Base-by-base conservation (phyloP, 208 protist genomes). In the Spongospora subterranea region DNA sequence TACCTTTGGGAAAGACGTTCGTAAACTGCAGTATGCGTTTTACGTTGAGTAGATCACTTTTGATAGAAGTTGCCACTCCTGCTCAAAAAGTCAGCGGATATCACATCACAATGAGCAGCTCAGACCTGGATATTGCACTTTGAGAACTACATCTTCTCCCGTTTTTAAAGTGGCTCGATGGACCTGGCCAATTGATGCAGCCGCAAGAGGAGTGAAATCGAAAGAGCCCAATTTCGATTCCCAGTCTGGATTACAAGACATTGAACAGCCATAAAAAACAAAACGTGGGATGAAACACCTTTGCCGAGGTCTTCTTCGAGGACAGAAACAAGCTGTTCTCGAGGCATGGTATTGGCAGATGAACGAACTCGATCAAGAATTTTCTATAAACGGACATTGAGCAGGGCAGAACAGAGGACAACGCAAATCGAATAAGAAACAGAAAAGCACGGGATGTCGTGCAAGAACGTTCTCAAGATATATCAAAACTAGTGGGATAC, bases 131-230 rank as follows among this genome's bases (percentile, higher is more conserved):
- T 94, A 96, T 88, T 96, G 96, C 40, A 97, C 92, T 82, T 97
- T 96, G 0, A 97, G 89, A 0, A 93, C 95, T 0, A 95, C 91
- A 0, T 94, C 93, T 13, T n/a, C 91, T 17, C 94, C 94, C 24
- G 95, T 93, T 45, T 82, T 92, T 40, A 97, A 91, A 0, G 92
- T 88, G 17, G 93, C 96, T 46, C 93, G 24, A 43, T 89, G 88
- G 40, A 98, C 97, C 92, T 99, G 97, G 13, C 97, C 98, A 82
- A 99, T 98, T 24, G 97, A 98, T 38, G 98, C 98, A 0, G 98
- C 96, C 0, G 97, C 98, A 13, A 98, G 95, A 0, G 98, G 97
- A 1, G 93, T 90, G 20, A 96, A 94, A 77, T 97, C 39, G 46
- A 89, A 89, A 40, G 88, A 89, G 39, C 29, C 46, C 1, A 89